Evolutionary conservation across 164 flowering plant genomes (phyloP).

Genomic region (Magnolia kwangsiensis): DNA sequence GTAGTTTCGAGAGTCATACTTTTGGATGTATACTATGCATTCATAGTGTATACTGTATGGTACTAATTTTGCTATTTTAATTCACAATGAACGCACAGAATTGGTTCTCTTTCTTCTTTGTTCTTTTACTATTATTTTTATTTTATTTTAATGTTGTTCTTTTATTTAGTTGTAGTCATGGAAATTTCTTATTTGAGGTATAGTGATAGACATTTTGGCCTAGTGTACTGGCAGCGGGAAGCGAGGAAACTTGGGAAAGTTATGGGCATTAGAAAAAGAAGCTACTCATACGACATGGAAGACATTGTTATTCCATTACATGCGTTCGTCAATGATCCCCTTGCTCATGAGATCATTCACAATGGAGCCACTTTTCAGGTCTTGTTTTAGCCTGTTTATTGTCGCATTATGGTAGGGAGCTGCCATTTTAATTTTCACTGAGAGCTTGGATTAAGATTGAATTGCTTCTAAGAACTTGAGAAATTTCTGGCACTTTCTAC

Average conservation of each 20-base stretch:
- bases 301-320: conserved; percentile 78
- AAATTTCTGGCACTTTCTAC: not conserved
- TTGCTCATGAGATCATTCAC: conserved; percentile 78
- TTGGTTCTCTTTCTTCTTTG: not conserved
- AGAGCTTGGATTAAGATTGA: not conserved
- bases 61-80: no score
- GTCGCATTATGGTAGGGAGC: not conserved
- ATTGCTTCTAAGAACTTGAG: not conserved
- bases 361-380: conserved; percentile 99
- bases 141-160: not conserved
- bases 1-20: no score
- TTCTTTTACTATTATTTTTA: not conserved
- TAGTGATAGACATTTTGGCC: not conserved
- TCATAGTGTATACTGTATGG: no score
- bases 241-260: conserved; percentile 38
- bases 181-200: not conserved
- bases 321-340: conserved; percentile 63
- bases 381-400: not conserved
- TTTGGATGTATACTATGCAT: no score
- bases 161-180: not conserved
- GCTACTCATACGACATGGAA: conserved; percentile 60
- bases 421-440: not conserved
- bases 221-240: conserved; percentile 56
- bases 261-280: conserved; percentile 16
- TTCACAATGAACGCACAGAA: no score